These are phyloP conservation scores for Chalciporus sp. DNA, from an alignment of 1,284 basidiomycete genomes.

Conservation along the genomic window DNA sequence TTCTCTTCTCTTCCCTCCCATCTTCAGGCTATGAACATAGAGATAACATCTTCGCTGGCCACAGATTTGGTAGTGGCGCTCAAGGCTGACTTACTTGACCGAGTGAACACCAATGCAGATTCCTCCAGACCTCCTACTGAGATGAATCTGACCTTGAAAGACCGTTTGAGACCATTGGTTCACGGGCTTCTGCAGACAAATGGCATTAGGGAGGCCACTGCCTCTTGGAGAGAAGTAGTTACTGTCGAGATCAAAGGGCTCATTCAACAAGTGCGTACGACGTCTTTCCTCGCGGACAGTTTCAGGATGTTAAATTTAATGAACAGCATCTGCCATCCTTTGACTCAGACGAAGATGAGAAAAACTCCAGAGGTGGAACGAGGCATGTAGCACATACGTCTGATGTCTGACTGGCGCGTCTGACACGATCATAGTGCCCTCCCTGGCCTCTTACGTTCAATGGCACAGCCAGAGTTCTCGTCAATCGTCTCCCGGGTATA, in stretches of 20 bases:
- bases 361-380: constrained; percentile 34
- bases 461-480: constrained; percentile 75
- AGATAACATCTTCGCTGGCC: constrained; percentile 79
- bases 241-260: constrained; percentile 66
- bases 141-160: constrained; percentile 48
- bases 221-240: constrained; percentile 79
- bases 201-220: constrained; percentile 68
- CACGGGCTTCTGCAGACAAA: constrained; percentile 77
- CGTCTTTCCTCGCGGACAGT: constrained; percentile 12
- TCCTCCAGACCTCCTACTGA: constrained; percentile 34
- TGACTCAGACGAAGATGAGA: constrained; percentile 57
- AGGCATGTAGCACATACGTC: constrained; percentile 35
- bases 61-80: constrained; percentile 76
- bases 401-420: background rate
- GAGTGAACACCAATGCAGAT: constrained; percentile 40
- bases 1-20: constrained; percentile 73
- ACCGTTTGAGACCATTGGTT: constrained; percentile 71
- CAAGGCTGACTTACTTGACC: constrained; percentile 64
- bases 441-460: constrained; percentile 61
- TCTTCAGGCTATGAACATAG: constrained; percentile 63
- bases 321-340: constrained; percentile 58
- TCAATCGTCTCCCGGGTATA: constrained; percentile 66
- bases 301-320: constrained; percentile 6
- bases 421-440: constrained; percentile 42
- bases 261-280: constrained; percentile 54